phyloP scores from a whole-genome alignment of 805 yeast species.

The Zygoascus biomembranicola region DNA sequence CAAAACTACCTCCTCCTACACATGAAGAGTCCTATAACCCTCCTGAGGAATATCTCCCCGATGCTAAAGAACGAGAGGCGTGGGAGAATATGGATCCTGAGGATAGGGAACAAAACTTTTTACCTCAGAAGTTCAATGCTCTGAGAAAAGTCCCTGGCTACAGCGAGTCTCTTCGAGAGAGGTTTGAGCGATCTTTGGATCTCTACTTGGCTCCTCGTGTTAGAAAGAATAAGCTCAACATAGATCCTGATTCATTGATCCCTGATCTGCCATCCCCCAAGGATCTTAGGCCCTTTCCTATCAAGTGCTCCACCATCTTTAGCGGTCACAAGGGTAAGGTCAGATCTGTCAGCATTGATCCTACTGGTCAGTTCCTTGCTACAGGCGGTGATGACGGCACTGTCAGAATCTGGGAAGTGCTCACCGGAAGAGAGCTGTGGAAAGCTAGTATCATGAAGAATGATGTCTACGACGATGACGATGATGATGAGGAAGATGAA shows the following conservation, averaged over 20 bases:
- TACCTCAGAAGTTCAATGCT: constrained; percentile 76
- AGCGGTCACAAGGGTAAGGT: constrained; percentile 79
- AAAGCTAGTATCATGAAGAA: constrained; percentile 30
- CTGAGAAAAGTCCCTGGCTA: constrained; percentile 93
- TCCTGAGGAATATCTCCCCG: constrained; percentile 85
- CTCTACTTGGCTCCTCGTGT: constrained; percentile 94
- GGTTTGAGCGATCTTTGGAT: constrained; percentile 90
- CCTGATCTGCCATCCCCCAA: constrained; percentile 96
- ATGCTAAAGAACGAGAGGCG: constrained; percentile 63
- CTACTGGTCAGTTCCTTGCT: constrained; percentile 89
- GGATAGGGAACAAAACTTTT: constrained; percentile 69
- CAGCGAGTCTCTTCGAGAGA: constrained; percentile 73
- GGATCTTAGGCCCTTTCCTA: constrained; percentile 95
- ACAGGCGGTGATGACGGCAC: constrained; percentile 97
- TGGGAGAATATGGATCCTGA: constrained; percentile 65
- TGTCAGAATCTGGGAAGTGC: constrained; percentile 91
- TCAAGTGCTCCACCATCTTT: constrained; percentile 73
- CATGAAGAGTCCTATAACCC: constrained; percentile 96
- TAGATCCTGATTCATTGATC: constrained; percentile 91
- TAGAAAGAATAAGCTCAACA: constrained; percentile 79
- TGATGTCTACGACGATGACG: constrained; percentile 28
- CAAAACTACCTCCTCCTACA: constrained; percentile 92
- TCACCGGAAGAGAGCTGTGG: constrained; percentile 91
- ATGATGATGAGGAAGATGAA: constrained; percentile 35
- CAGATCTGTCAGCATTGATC: constrained; percentile 76